phyloP scores from a whole-genome alignment of 2,329 filamentous ascomycete genomes.

The Aspergillus hiratsukae region DNA sequence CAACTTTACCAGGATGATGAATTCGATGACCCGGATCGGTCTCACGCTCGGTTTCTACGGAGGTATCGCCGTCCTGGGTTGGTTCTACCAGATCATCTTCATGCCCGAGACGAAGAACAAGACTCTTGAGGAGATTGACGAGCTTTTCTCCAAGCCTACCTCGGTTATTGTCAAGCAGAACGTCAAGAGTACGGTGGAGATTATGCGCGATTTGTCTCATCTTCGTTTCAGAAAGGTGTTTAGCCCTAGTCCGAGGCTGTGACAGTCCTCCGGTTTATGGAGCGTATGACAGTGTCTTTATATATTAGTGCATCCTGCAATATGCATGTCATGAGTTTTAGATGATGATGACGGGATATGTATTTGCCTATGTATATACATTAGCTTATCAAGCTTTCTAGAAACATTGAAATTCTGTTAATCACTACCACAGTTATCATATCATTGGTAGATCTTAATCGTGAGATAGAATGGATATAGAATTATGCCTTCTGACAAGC shows the following conservation, averaged over 20 bases:
- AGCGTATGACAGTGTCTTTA: background rate
- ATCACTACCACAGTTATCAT: too few species aligned
- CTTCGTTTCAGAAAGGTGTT: conserved; percentile 49
- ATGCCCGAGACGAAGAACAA: conserved; percentile 72
- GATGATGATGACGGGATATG: background rate
- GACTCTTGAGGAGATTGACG: conserved; percentile 67
- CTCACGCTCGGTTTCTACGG: conserved; percentile 68
- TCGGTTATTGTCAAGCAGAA: conserved; percentile 60
- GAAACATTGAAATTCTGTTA: too few species aligned
- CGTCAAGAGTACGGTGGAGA: conserved; percentile 40
- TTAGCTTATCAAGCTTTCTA: background rate
- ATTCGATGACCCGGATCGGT: conserved; percentile 62
- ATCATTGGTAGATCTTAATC: too few species aligned
- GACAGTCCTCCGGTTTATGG: background rate
- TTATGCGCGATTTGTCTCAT: conserved; percentile 42
- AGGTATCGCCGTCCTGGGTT: conserved; percentile 65
- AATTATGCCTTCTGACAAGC: too few species aligned
- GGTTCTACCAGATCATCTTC: conserved; percentile 68
- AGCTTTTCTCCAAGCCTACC: conserved; percentile 62
- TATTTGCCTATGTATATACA: background rate
- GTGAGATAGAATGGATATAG: too few species aligned
- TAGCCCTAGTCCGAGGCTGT: conserved; percentile 21
- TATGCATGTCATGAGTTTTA: background rate
- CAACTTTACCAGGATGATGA: conserved; percentile 68
- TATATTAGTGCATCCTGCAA: background rate